Base-by-base conservation (phyloP, 768 basidiomycete genomes). In the Daedaleopsis sinensis region DNA sequence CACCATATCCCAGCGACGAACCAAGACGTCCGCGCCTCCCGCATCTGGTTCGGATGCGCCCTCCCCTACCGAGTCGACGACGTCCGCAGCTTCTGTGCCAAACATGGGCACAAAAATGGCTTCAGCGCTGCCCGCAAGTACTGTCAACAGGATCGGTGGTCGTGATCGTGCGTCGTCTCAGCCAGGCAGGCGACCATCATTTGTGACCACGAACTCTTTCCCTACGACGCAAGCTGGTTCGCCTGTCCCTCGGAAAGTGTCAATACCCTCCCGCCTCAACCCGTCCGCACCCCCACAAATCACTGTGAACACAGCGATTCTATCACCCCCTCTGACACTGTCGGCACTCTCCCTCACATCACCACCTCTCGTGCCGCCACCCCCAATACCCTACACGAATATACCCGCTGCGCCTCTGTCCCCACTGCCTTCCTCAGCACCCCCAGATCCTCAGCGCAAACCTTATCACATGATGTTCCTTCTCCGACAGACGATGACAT, bases 401-500 rank as follows among this genome's bases (percentile, higher is more conserved):
- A 78, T 89, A 12, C 90, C 87, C 37, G 87, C 85, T 13, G 89
- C 90, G 2, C 93, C 93, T 7, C 82, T 81, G 47, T 93, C 93
- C 3, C 90, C 92, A 3, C 80, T 93, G 39, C 93, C 93, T 7
- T 85, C 89, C 2, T 73, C 80, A 16, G 81, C 90, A 23, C 93
- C 93, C 7, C 76, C 78, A 6, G 91, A 94, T 66, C 80, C 88
- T 23, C 77, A 92, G 52, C 82, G 91, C 46, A 89, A 94, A 68
- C 94, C 94, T 11, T 96, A 95, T 71, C 90, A 94, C 72, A 83
- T 96, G 83, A 95, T 96, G 93, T 79, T 80, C 62, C 82, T 93
- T 23, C 77, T 96, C 39, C 81, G 87, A 61, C 84, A 79, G 54
- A 93, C 93, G 27, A 96, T 96, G 86, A 82, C 79, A 39, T 87